phyloP scores from a whole-genome alignment of 2,329 filamentous ascomycete species.

The Ceratocystis cacaofunesta region DNA sequence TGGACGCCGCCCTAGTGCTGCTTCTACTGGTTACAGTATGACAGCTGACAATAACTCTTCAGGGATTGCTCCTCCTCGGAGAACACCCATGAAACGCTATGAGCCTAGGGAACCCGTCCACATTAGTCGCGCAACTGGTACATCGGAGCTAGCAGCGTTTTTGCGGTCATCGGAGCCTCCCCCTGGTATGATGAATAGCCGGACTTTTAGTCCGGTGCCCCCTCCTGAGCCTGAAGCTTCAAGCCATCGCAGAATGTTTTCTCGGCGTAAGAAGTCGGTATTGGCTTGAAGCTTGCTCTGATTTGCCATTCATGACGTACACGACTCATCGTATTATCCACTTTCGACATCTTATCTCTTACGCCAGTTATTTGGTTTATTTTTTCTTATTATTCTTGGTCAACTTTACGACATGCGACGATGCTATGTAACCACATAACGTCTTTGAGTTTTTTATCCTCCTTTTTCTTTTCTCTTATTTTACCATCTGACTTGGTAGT shows the following conservation, averaged over 20 bases:
- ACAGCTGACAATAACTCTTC: slow-evolving; percentile 19
- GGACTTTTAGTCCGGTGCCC: neutral
- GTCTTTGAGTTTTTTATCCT: neutral
- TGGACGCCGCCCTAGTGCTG: neutral
- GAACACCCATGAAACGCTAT: slow-evolving; percentile 40
- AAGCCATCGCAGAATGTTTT: slow-evolving; percentile 18
- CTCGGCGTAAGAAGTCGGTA: slow-evolving; percentile 14
- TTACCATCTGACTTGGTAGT: neutral
- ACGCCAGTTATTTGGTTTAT: neutral
- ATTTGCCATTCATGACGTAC: neutral
- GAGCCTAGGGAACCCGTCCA: slow-evolving; percentile 39
- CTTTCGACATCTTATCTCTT: slow-evolving; percentile 3
- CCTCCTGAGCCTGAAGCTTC: slow-evolving; percentile 9
- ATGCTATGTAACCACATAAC: slow-evolving; percentile 6
- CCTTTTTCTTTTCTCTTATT: neutral
- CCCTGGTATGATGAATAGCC: slow-evolving; percentile 2
- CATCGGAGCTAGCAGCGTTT: slow-evolving; percentile 58
- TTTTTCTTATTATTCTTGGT: slow-evolving; percentile 6
- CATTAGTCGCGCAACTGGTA: slow-evolving; percentile 35
- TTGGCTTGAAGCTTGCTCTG: slow-evolving; percentile 1
- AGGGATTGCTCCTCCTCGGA: slow-evolving; percentile 22
- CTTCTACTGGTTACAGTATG: slow-evolving; percentile 14
- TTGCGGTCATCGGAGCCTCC: slow-evolving; percentile 54
- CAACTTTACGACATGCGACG: neutral
- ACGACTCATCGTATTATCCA: slow-evolving; percentile 5